Base-by-base conservation (phyloP, 2,329 filamentous ascomycete species). In the Beauveria rudraprayagi region DNA sequence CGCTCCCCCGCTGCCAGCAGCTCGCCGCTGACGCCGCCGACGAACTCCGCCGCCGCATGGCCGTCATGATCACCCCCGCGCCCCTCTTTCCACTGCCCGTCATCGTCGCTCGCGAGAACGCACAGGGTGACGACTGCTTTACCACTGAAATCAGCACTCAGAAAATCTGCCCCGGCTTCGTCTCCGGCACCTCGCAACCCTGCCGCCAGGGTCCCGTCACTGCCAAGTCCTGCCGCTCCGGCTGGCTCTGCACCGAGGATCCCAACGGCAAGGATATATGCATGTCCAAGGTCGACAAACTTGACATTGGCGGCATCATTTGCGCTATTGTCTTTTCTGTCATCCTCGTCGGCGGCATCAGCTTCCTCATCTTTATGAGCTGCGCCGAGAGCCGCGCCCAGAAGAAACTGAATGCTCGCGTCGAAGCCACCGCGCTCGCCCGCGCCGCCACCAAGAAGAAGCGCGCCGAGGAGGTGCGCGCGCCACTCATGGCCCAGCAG, bases 401-500 rank as follows among this genome's bases (percentile, higher is more conserved):
- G 67, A 76, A 75, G 69, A 72, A 73, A 52, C 70, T 76, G 40
- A 71, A 70, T 59, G 77, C 76, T 62, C 76, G 77, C 65, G 75
- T 76, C 62, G 80, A 83, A 71, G 79, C 79, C 50, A 76, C 76
- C n/a, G 76, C 76, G 28, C 77, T 80, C 56, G 78, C 77, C 54
- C 78, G 78, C 69, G 77, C 78, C 67, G 75, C 77, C 55, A 76
- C 73, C 63, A 77, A 74, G 71, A 77, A 77, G 71, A 70, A 75
- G 67, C 71, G 73, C 54, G 70, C 70, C 54, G 69, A 68, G 34
- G 70, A 70, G 64, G 68, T 62, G 19, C 69, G 72, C 50, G 68
- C 72, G 26, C 75, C 75, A 16, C 69, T 77, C 43, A 76, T 77
- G 69, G 66, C 68, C 61, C 69, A 73, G 62, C 60, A 66, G 26